Base-by-base conservation (phyloP, 768 basidiomycete genomes). In the Cyathus striatus region DNA sequence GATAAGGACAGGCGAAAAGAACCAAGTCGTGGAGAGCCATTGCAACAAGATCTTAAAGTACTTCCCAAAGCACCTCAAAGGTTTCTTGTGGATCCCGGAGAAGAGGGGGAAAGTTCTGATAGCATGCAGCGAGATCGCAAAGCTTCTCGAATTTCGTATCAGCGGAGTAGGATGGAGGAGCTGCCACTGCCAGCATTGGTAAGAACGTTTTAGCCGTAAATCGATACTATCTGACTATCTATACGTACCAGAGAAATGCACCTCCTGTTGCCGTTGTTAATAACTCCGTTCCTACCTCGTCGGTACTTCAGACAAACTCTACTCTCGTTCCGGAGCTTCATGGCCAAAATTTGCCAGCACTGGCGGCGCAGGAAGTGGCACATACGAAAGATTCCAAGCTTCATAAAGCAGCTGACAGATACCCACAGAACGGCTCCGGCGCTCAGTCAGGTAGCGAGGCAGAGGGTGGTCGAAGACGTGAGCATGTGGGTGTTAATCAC, bases 161-260 rank as follows among this genome's bases (percentile, higher is more conserved):
- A 59, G 45, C 65, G 63, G 22, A 51, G 63, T 45, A 61, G 63
- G 33, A 58, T 61, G 12, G 69, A 71, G 24, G 70, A 68, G 39
- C 62, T 55, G 26, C 56, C 50, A 6, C 17, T 52, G 23, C 47
- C 56, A 44, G 44, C 53, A 12, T 52, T 49, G 48, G 54, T 52
- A 9, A n/a, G 27, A 9, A n/a, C 27, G 9, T 30, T 30, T n/a
- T n/a, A 30, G 9, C 9, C 9, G n/a, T 30, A 30, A 9, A 30
- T 9, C n/a, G 27, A 30, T 30, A 9, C 27, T 9, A 30, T 30
- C 27, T 30, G 9, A 30, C 27, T 30, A n/a, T n/a, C n/a, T n/a
- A n/a, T n/a, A n/a, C n/a, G n/a, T n/a, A 9, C 9, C 27, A 30
- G 27, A 30, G n/a, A 30, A 9, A 9, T 9, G 27, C 9, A 30